Evolutionary conservation across 257 asterid species (phyloP).

Genomic region (Solanum megistacrolobum): DNA sequence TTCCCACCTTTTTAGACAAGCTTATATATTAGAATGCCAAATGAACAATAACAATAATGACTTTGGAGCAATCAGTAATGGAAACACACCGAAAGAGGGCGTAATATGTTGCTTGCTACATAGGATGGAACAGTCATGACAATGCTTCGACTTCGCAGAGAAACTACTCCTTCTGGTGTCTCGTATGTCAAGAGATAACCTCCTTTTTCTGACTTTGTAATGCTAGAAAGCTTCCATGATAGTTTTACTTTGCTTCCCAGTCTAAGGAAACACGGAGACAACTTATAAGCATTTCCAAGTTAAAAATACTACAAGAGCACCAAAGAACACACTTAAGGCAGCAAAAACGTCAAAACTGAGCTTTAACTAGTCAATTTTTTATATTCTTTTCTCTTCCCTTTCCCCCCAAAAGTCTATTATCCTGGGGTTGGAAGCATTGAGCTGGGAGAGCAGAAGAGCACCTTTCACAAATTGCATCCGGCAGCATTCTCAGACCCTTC

Average conservation of each 20-base stretch:
- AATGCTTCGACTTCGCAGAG: constrained; percentile 58
- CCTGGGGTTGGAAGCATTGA: background rate
- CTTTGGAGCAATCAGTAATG: background rate
- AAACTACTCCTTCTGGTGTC: constrained; percentile 69
- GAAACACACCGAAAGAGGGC: constrained; percentile 78
- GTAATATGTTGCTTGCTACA: constrained; percentile 64
- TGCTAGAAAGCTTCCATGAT: constrained; percentile 73
- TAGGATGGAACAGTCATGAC: constrained; percentile 88
- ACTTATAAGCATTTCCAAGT: background rate
- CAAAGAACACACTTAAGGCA: background rate
- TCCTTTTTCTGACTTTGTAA: constrained; percentile 51
- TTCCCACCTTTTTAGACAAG: background rate
- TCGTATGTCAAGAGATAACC: constrained; percentile 61
- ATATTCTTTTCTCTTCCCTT: background rate
- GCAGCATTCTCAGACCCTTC: constrained; percentile 72
- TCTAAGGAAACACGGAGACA: constrained; percentile 34
- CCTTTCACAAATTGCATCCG: constrained; percentile 78
- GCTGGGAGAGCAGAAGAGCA: constrained; percentile 2
- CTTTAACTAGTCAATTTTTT: background rate
- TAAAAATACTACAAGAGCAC: background rate
- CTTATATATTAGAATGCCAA: background rate
- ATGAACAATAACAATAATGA: background rate
- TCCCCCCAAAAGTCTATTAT: background rate
- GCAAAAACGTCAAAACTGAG: background rate
- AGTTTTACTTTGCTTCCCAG: constrained; percentile 74